phyloP scores from a whole-genome alignment of 768 basidiomycete genomes.

The Xanthoconium purpureum region DNA sequence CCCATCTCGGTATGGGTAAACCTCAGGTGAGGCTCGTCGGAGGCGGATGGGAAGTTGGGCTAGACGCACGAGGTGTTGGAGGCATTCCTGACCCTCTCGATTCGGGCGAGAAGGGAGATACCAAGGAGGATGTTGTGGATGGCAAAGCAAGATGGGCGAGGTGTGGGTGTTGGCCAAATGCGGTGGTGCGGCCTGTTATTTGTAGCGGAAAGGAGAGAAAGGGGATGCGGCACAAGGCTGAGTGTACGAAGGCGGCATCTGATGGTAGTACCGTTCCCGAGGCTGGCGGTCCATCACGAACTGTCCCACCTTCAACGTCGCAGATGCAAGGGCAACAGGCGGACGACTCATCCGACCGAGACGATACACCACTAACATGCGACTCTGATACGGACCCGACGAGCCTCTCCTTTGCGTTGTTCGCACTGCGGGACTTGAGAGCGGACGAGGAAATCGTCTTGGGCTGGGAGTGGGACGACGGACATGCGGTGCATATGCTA shows the following conservation, averaged over 20 bases:
- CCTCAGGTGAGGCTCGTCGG: conserved; percentile 79
- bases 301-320: conserved; percentile 7
- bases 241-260: conserved; percentile 10
- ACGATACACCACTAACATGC: conserved; percentile 9
- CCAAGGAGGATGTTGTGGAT: conserved; percentile 38
- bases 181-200: conserved; percentile 43
- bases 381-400: conserved; percentile 31
- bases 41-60: conserved; percentile 69
- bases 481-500: conserved; percentile 74
- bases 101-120: background rate
- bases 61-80: conserved; percentile 77
- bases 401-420: conserved; percentile 70
- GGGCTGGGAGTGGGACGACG: conserved; percentile 98
- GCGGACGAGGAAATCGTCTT: conserved; percentile 84
- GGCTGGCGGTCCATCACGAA: background rate
- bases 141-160: conserved; percentile 51
- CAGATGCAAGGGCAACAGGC: conserved; percentile 9
- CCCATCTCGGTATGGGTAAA: conserved; percentile 77
- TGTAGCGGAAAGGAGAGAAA: conserved; percentile 30
- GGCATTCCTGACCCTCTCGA: conserved; percentile 35
- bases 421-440: conserved; percentile 71
- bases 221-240: conserved; percentile 16
- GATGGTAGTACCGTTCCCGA: background rate
- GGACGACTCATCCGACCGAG: conserved; percentile 20
- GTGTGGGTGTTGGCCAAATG: conserved; percentile 54